Conservation (phyloP, 2,329 filamentous ascomycete species). For the Cyclaneusma minus region DNA sequence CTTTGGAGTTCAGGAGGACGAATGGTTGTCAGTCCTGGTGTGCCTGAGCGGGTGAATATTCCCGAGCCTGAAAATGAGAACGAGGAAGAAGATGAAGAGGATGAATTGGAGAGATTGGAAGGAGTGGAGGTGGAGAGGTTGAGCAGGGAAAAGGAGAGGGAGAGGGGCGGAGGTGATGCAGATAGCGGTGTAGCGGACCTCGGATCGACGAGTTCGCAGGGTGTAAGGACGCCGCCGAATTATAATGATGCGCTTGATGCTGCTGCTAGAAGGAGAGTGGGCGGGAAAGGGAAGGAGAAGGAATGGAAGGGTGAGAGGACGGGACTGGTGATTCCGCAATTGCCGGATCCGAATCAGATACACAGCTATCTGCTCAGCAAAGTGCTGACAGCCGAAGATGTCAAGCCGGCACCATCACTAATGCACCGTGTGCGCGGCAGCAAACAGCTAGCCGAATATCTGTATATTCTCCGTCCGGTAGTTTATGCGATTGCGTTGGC, state of each 20-base stretch:
- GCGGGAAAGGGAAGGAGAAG: constrained; percentile 17
- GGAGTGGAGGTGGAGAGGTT: constrained; percentile 12
- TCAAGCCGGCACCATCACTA: constrained; percentile 78
- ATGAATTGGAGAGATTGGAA: constrained; percentile 19
- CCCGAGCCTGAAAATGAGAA: constrained; percentile 39
- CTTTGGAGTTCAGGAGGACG: constrained; percentile 71
- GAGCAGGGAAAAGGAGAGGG: constrained; percentile 14
- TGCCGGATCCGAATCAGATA: constrained; percentile 71
- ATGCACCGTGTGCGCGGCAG: constrained; percentile 67
- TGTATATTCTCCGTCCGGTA: constrained; percentile 82
- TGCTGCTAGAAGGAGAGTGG: constrained; percentile 1
- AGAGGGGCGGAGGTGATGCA: constrained; percentile 45
- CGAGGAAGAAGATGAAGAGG: constrained; percentile 29
- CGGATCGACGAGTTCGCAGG: constrained; percentile 18
- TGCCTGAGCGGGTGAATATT: constrained; percentile 75
- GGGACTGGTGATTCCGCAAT: constrained; percentile 65
- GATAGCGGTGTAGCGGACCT: constrained; percentile 36
- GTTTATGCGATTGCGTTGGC: constrained; percentile 76
- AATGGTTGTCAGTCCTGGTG: constrained; percentile 64
- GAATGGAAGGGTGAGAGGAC: constrained; percentile 94
- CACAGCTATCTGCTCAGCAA: constrained; percentile 77
- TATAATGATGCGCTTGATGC: too few relatives aligned
- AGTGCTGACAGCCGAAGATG: constrained; percentile 88
- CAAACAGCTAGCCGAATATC: constrained; percentile 66
- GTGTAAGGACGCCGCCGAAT: constrained; percentile 24